Base-by-base conservation (phyloP, 2,329 filamentous ascomycete genomes). In the Helminthosporium solani region DNA sequence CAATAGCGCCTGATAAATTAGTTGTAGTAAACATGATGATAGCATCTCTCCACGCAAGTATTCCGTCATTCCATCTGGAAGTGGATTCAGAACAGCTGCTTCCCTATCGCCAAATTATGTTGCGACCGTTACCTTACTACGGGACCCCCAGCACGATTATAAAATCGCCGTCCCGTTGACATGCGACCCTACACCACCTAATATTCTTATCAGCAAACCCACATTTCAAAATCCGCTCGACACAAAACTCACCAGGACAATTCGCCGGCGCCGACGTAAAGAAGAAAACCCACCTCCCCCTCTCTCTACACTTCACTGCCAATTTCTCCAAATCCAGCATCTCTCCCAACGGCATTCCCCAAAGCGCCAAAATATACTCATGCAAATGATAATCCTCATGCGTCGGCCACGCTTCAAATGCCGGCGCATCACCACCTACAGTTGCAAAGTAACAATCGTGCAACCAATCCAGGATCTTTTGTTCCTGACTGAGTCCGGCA, bases 391-490 rank as follows among this genome's bases (percentile, higher is more conserved):
- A 68, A 5, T 58, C 59, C 43, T 75, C 72, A 27, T 78, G 42
- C 0, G 80, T 78, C 2, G 84, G 83, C 67, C 81, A 80, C 0
- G 78, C 76, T 70, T 89, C 86, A 50, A 88, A 87, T 0, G 78
- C 74, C 16, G 78, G 80, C 11, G 77, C 72, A 60, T 89, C 86
- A 0, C 82, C 82, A 0, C 78, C 83, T 1, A 86, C 83, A 0
- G 80, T 82, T 0, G 84, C 75, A 54, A 89, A 88, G 42, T 84
- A 83, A 53, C 78, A 80, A 58, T 88, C 83, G 72, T 87, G 85
- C 47, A 88, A 52, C 84, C 85, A 89, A 42, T 80, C 77, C 7
- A 81, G 71, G 3, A 84, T 77, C 35, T 77, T 77, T 38, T 80
- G 68, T 40, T 80, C 77, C 52, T 80, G 78, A 37, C 73, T 73